Base-by-base conservation (phyloP, 495 filamentous ascomycete species). In the Cercophora scortea region DNA sequence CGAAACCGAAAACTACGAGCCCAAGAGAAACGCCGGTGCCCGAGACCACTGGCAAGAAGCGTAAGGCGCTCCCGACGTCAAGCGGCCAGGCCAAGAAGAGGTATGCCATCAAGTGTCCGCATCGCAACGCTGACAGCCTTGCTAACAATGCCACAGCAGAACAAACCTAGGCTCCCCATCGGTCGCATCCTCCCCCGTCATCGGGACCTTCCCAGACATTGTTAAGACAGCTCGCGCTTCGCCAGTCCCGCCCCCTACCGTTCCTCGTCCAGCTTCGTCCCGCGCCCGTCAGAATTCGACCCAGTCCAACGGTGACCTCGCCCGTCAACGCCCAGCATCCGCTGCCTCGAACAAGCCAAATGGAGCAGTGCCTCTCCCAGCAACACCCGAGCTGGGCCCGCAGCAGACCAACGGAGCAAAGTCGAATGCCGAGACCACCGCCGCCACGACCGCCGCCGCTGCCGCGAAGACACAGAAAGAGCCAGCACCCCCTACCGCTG, bases 141-240 rank as follows among this genome's bases (percentile, higher is more conserved):
- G 39, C 63, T 65, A 41, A 65, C 57, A 25, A 38, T 11, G n/a
- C 32, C 36, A 32, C 38, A 64, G 64, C 47, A 57, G 65, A 49
- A 60, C 63, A 16, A 54, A 50, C 39, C 9, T 43, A 68, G 19
- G 76, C 73, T 88, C 88, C 0, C 88, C 89, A 32, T 79, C 81
- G 1, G 63, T 87, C 32, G 80, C 82, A 13, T 85, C 88, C 1
- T 92, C 89, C 3, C 89, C 88, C 35, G 70, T 89, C 46, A 70
- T 83, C 43, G 76, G 79, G 15, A 79, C 76, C 11, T 84, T 89
- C 49, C 74, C 78, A n/a, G 74, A 75, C 6, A 57, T 65, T 12
- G 76, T 74, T 62, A 60, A 64, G 17, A 46, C 53, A 15, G 63
- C 56, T 18, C 70, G 72, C 34, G 61, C 47, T 19, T 79, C 75